phyloP scores from a whole-genome alignment of 345 rosid species.

The Gossypium herbaceum region DNA sequence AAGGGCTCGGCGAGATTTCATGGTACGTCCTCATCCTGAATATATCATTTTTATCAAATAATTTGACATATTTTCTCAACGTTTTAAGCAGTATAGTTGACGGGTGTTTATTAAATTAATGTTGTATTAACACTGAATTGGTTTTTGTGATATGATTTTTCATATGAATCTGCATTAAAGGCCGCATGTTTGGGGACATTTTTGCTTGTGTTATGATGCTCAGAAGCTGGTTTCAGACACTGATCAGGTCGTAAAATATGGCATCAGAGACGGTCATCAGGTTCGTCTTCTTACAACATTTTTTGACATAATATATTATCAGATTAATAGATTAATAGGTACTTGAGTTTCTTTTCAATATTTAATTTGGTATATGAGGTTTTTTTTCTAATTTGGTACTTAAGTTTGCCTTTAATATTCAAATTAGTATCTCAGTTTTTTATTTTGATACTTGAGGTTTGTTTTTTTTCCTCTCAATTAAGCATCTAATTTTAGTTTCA shows the following conservation, averaged over 20 bases:
- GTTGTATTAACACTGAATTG: neutral
- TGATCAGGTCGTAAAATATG: constrained; percentile 43
- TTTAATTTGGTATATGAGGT: too few relatives aligned
- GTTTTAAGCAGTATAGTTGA: too few relatives aligned
- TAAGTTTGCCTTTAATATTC: too few relatives aligned
- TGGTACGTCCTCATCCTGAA: constrained; percentile 39
- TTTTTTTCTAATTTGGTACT: too few relatives aligned
- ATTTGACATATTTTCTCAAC: too few relatives aligned
- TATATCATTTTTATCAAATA: too few relatives aligned
- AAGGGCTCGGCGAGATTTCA: constrained; percentile 64
- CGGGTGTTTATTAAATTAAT: neutral
- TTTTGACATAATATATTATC: neutral
- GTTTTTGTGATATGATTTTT: neutral
- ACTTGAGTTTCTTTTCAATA: too few relatives aligned
- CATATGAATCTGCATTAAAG: constrained; percentile 29
- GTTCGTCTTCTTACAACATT: constrained; percentile 28
- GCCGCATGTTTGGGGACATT: constrained; percentile 91
- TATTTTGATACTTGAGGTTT: neutral
- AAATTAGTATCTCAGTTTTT: neutral
- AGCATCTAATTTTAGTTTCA: too few relatives aligned
- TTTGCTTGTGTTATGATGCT: constrained; percentile 62
- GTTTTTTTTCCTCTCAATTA: neutral
- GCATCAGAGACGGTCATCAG: constrained; percentile 86
- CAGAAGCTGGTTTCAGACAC: constrained; percentile 52
- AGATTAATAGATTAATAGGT: too few relatives aligned